Base-by-base conservation (phyloP, 371 early-diverging fungal species). In the Thermomucor indicae-seudaticae region DNA sequence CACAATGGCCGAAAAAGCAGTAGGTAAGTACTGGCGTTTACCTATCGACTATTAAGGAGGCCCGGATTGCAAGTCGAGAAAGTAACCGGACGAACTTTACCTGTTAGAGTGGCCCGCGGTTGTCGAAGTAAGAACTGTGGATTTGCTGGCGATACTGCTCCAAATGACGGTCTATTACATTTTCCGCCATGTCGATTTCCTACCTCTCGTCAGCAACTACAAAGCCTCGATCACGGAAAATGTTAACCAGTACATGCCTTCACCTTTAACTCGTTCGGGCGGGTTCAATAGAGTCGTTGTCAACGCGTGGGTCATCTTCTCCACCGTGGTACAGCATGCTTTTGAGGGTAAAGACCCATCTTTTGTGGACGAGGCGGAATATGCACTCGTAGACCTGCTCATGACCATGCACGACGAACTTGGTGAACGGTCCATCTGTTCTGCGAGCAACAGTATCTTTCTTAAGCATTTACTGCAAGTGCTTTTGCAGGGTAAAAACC, bases 381-480 rank as follows among this genome's bases (percentile, higher is more conserved):
- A 47, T 6, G 35, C 56, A n/a, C 49, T 71, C 44, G 60, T 67
- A 57, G 67, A 77, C 6, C 48, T 82, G n/a, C 51, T 83, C 14
- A 58, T 69, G 32, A 62, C 77, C 14, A 60, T 80, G 0, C 88
- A 87, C 45, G 76, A 80, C 25, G 81, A 83, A 39, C 65, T 87
- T 35, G 88, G 88, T 10, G 78, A 81, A 34, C 72, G 82, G n/a
- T 75, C 73, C 23, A 64, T 84, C 3, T 87, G 88, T 53, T 76
- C 77, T 28, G 56, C 70, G 7, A 75, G 78, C 27, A 67, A 81
- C 41, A 73, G 84, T 78, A 70, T n/a, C n/a, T n/a, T n/a, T n/a
- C n/a, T n/a, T n/a, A n/a, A n/a, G n/a, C n/a, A n/a, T n/a, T n/a
- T n/a, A n/a, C n/a, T n/a, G n/a, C n/a, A n/a, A n/a, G n/a, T n/a